Percentiles rank a stretch among this genome's conserved stretches.
Evolutionary conservation across 129 eudicot genomes (phyloP).

Genomic region (Ambrosia trifida): DNA sequence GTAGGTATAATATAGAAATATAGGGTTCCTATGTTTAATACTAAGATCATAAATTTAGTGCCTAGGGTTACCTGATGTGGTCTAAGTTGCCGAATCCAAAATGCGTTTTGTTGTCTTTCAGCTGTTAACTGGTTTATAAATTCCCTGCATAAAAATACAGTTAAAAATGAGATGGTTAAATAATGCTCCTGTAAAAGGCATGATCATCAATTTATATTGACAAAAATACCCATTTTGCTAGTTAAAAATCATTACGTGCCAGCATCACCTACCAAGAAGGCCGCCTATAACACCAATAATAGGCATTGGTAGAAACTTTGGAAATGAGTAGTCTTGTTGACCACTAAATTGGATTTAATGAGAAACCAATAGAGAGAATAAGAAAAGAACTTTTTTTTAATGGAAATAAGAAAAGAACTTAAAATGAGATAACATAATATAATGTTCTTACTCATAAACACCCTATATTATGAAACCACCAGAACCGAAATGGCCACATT

Average conservation of each 20-base stretch:
- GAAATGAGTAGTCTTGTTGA: slow-evolving; percentile 98
- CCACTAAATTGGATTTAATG: slow-evolving; percentile 58
- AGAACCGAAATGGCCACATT: slow-evolving; percentile 97
- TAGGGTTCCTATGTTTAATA: too few relatives aligned
- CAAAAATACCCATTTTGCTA: not conserved
- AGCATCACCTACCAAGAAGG: slow-evolving; percentile 71
- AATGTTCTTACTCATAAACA: slow-evolving; percentile 69
- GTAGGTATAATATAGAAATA: too few relatives aligned
- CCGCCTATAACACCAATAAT: slow-evolving; percentile 98
- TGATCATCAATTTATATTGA: too few relatives aligned
- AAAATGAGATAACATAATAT: slow-evolving; percentile 16
- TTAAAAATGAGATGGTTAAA: slow-evolving; percentile 97
- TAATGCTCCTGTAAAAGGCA: slow-evolving; percentile 69
- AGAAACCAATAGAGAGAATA: slow-evolving; percentile 21
- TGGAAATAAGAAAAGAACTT: too few relatives aligned
- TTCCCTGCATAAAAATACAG: too few relatives aligned
- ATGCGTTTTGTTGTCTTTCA: too few relatives aligned
- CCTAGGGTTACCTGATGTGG: too few relatives aligned
- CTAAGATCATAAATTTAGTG: too few relatives aligned
- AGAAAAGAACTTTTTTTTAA: too few relatives aligned
- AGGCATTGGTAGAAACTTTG: slow-evolving; percentile 94
- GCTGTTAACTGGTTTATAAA: too few relatives aligned
- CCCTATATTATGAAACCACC: slow-evolving; percentile 99
- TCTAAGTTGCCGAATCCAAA: too few relatives aligned
- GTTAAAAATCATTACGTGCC: not conserved